Evolutionary conservation across 768 basidiomycete species (phyloP).

Genomic region (Leccinum obscurum): DNA sequence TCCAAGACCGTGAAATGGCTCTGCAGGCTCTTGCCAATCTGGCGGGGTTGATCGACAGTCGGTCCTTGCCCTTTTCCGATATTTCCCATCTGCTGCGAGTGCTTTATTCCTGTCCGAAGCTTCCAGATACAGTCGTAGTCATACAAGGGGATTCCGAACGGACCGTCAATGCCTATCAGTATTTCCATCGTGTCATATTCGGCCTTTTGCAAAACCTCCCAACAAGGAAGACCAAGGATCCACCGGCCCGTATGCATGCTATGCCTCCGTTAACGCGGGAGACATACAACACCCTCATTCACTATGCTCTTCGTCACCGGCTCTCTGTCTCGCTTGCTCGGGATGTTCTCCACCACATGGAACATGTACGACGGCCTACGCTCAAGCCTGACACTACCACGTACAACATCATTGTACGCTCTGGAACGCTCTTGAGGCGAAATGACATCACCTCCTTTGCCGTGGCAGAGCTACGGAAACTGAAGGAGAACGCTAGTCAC

Average conservation of each 20-base stretch:
- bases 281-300: slow-evolving; percentile 61
- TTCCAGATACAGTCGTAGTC: slow-evolving; percentile 41
- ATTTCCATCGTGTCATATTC: slow-evolving; percentile 49
- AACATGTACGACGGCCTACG: slow-evolving; percentile 37
- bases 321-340: slow-evolving; percentile 49
- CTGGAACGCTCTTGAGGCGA: slow-evolving; percentile 49
- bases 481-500: slow-evolving; percentile 22
- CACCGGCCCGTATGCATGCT: slow-evolving; percentile 11
- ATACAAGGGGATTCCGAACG: slow-evolving; percentile 21
- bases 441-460: slow-evolving; percentile 43
- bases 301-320: slow-evolving; percentile 66
- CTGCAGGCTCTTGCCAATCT: slow-evolving; percentile 66
- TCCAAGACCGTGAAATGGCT: slow-evolving; percentile 33
- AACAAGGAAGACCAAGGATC: slow-evolving; percentile 22
- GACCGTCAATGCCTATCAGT: slow-evolving; percentile 42
- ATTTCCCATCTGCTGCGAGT: slow-evolving; percentile 47
- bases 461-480: slow-evolving; percentile 35
- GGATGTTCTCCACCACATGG: slow-evolving; percentile 57
- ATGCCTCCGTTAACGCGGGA: slow-evolving; percentile 39
- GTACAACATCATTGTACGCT: slow-evolving; percentile 59
- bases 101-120: slow-evolving; percentile 48
- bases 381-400: slow-evolving; percentile 51
- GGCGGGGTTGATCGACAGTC: slow-evolving; percentile 49
- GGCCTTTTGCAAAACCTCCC: slow-evolving; percentile 40
- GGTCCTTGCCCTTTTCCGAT: slow-evolving; percentile 45